Evolutionary conservation across 495 filamentous ascomycete species (phyloP), one percentile per base, ranked within the genome.

Genomic region (Penicillium argentinense): DNA sequence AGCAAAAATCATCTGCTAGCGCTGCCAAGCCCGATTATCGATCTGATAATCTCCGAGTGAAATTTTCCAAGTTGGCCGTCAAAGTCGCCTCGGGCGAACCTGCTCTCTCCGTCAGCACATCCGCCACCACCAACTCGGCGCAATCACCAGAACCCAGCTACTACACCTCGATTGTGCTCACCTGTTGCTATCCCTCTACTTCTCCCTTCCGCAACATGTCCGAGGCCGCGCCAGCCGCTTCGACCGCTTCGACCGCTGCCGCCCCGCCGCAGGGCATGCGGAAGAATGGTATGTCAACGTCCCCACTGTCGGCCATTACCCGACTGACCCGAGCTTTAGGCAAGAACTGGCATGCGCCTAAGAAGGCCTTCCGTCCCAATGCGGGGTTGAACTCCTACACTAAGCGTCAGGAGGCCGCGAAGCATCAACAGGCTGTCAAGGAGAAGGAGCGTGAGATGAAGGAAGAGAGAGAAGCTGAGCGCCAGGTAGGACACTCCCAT

Each of bases 371-470:
- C 66, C 88, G 93, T 5, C 92, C 89, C 3, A 83, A 66, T 29
- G 78, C 83, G 6, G 87, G 88, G 19, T 72, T 88, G 56, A 88
- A 80, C 12, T 82, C 89, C 0, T 98, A 86, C 63, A 82, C 84
- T 49, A 82, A 89, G 62, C 84, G 92, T 27, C 65, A 80, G 24
- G 81, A 81, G 54, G 65, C 77, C 27, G 78, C 86, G 39, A 79
- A 80, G 43, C 79, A 83, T 5, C 72, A 84, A 45, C 76, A 83
- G 1, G 81, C 85, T 2, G 80, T 86, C 49, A 98, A 96, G 71
- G 86, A 90, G 14, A 87, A 85, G 45, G 93, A 97, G 68, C 87
- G 85, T 60, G 91, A 96, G 62, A 84, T 98, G 84, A 96, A 93
- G 71, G 87, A 89, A 4, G 93, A 97, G 72, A 96, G 95, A 65